These are phyloP conservation scores for Eruca vesicaria DNA, from an alignment of 441 rosid genomes.

Conservation along the genomic window DNA sequence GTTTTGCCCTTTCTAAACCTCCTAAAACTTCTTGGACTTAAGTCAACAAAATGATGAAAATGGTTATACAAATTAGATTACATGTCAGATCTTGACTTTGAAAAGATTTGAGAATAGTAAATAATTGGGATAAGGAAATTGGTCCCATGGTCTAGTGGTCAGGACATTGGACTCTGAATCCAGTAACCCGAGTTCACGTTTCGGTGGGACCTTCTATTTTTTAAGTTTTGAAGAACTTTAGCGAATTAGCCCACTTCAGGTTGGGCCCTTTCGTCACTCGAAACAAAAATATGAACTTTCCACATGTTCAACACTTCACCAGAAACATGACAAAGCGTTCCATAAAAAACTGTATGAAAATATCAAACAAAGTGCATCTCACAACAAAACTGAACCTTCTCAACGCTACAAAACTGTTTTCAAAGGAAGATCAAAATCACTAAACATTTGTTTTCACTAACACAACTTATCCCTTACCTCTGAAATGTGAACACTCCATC, in stretches of 20 bases:
- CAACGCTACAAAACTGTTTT: neutral
- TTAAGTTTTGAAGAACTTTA: neutral
- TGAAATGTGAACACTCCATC: neutral
- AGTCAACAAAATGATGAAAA: neutral
- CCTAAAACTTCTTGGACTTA: neutral
- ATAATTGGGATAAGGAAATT: neutral
- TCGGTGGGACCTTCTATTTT: constrained; percentile 36
- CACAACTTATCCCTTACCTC: neutral
- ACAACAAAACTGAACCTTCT: neutral
- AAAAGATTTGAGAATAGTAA: no score
- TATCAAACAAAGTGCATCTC: neutral
- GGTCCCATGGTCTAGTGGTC: constrained; percentile 44
- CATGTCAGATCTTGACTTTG: neutral
- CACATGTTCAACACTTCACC: neutral
- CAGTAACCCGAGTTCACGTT: constrained; percentile 37
- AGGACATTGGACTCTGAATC: constrained; percentile 43
- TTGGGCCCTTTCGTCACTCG: neutral
- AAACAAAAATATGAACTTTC: neutral
- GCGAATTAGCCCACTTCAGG: neutral
- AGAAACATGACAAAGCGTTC: neutral
- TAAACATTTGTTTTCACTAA: neutral
- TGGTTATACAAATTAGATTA: neutral
- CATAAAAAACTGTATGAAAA: neutral
- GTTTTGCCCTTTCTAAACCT: neutral
- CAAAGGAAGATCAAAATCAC: neutral